These are phyloP conservation scores for Psilocybe subaeruginosa DNA, from an alignment of 768 basidiomycete genomes.

Conservation along the genomic window DNA sequence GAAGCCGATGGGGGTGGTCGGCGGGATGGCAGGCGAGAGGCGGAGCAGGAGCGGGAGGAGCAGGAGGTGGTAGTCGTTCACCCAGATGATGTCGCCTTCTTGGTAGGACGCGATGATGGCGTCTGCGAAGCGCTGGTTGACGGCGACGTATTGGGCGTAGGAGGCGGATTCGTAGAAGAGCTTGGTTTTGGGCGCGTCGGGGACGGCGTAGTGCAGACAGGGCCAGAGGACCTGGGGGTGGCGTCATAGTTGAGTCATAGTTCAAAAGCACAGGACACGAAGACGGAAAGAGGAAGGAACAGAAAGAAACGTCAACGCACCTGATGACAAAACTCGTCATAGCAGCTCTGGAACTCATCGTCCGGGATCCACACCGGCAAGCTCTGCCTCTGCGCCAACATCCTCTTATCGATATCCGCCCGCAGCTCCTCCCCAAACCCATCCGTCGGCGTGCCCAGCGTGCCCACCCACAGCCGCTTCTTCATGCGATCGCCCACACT, in stretches of 20 bases:
- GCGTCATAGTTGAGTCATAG: neutral
- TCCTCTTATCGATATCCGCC: constrained; percentile 54
- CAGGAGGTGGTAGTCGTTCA: constrained; percentile 97
- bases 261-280: neutral
- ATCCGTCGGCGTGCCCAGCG: constrained; percentile 75
- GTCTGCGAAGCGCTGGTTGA: constrained; percentile 90
- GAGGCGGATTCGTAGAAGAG: constrained; percentile 78
- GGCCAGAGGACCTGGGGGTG: constrained; percentile 75
- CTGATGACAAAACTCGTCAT: constrained; percentile 89
- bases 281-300: neutral
- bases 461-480: constrained; percentile 66
- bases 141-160: constrained; percentile 85
- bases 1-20: constrained; percentile 75
- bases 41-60: constrained; percentile 89
- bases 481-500: constrained; percentile 61
- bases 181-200: constrained; percentile 86
- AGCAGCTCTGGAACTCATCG: constrained; percentile 75
- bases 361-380: constrained; percentile 82
- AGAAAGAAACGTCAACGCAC: constrained; percentile 31
- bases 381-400: constrained; percentile 41
- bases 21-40: constrained; percentile 25
- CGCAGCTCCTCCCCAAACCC: constrained; percentile 57
- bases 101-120: constrained; percentile 78
- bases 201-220: constrained; percentile 83
- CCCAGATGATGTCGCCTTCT: constrained; percentile 91